Evolutionary conservation across 345 rosid genomes (phyloP), one percentile per base, ranked within the genome.

Genomic region (Sonneratia alba): DNA sequence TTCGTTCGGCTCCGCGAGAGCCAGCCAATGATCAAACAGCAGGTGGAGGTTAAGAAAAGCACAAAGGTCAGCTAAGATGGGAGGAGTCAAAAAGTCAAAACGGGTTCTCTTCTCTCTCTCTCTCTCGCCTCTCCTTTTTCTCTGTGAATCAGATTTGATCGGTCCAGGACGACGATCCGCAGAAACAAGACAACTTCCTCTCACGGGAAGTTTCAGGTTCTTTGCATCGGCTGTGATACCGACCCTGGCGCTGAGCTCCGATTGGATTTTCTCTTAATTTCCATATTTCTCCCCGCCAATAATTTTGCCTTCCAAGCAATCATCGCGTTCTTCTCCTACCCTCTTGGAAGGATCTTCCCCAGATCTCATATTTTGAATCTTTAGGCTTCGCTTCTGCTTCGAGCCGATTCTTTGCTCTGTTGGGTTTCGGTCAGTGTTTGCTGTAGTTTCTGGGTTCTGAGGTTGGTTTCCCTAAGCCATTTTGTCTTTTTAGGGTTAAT

Each of bases 121-220:
- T 32, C 65, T 1, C 65, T 24, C 36, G 4, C 3, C n/a, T 19
- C 8, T 18, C 19, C 8, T 21, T 55, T 19, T 55, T 16, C 45
- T 42, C 45, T 42, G 45, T 42, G 7, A 42, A 18, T 57, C 63
- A 57, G 13, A 47, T 47, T 22, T 21, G 63, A 57, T 57, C 63
- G 14, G 3, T 22, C 9, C 0, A 27, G 38, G 14, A 34, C 11
- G 27, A 6, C 6, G 32, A 3, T 10, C 3, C 11, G 24, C 27
- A 24, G 27, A 61, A 12, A 32, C 38, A 62, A 34, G 65, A 62
- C 10, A 27, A 11, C 66, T 27, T 62, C 27, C 37, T 1, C 66
- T 34, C 37, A 34, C 37, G 66, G 66, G 66, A 27, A 32, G 66
- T 24, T 62, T 62, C 18, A 62, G 66, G 66, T 62, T 32, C 66